phyloP scores from a whole-genome alignment of 2,329 filamentous ascomycete species.

The Aspergillus piperis region DNA sequence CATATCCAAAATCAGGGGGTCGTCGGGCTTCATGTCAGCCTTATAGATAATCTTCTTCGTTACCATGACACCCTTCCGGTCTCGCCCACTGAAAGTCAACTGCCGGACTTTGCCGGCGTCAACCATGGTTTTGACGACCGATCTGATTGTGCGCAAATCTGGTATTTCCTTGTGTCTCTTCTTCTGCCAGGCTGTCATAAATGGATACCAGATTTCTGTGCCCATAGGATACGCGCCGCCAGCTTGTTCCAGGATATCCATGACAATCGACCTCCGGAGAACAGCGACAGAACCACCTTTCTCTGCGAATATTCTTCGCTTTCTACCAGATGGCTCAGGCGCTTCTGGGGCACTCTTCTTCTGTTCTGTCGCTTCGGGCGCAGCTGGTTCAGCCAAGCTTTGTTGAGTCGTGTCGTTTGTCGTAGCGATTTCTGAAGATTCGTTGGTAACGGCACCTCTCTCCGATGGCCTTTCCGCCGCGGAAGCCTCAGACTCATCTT shows the following conservation, averaged over 20 bases:
- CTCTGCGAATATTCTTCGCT: conserved; percentile 15
- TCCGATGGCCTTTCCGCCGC: not conserved
- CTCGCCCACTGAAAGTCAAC: conserved; percentile 54
- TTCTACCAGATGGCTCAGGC: not conserved
- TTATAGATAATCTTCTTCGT: conserved; percentile 54
- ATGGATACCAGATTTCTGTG: conserved; percentile 57
- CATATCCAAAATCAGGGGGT: conserved; percentile 50
- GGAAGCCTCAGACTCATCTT: not conserved
- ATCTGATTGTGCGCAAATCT: conserved; percentile 55
- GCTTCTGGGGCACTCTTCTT: not conserved
- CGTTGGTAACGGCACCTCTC: not conserved
- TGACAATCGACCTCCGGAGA: conserved; percentile 53
- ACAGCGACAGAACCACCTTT: conserved; percentile 48
- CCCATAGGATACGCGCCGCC: conserved; percentile 59
- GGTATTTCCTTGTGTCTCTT: conserved; percentile 48
- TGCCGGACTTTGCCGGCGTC: conserved; percentile 54
- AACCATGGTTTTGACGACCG: conserved; percentile 53
- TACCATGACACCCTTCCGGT: conserved; percentile 49
- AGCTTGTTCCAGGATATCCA: conserved; percentile 56
- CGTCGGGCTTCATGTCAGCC: conserved; percentile 47
- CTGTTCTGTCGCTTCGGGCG: not conserved
- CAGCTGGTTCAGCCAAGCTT: not conserved
- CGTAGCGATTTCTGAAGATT: not conserved
- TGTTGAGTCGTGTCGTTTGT: not conserved
- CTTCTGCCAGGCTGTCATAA: conserved; percentile 55